Conservation (phyloP, 768 basidiomycete genomes). For the Suillus discolor region DNA sequence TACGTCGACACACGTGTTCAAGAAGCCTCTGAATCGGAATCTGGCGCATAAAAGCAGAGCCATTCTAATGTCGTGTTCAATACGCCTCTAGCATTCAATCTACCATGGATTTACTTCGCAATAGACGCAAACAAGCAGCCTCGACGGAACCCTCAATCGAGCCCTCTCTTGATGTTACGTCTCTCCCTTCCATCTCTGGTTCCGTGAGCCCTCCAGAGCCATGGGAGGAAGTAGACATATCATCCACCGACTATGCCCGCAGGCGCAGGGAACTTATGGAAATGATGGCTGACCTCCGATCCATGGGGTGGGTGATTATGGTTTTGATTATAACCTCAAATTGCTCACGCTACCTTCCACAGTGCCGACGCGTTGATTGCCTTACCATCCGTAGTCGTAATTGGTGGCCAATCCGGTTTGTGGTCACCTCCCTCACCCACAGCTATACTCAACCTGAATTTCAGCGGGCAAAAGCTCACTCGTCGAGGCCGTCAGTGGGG, state of each 20-base stretch:
- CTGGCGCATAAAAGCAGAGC: background rate
- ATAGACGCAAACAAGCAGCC: background rate
- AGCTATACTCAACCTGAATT: constrained; percentile 28
- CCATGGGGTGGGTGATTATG: constrained; percentile 32
- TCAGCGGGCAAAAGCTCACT: constrained; percentile 34
- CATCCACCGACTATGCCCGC: constrained; percentile 41
- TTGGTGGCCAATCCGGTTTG: constrained; percentile 56
- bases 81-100: background rate
- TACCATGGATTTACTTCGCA: constrained; percentile 1
- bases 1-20: background rate
- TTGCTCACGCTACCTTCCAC: background rate
- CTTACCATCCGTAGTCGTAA: constrained; percentile 51
- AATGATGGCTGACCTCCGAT: constrained; percentile 38
- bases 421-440: background rate
- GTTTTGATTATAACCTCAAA: background rate
- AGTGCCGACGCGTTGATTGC: constrained; percentile 49
- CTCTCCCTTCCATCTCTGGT: background rate
- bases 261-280: constrained; percentile 43
- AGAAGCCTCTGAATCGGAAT: background rate
- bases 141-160: background rate
- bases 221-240: constrained; percentile 21
- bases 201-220: background rate
- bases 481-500: constrained; percentile 39
- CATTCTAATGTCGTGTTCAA: background rate
- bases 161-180: constrained; percentile 5